Evolutionary conservation across 148 eudicot genomes (phyloP), one percentile per base, ranked within the genome.

Genomic region (Chenopodium formosanum): DNA sequence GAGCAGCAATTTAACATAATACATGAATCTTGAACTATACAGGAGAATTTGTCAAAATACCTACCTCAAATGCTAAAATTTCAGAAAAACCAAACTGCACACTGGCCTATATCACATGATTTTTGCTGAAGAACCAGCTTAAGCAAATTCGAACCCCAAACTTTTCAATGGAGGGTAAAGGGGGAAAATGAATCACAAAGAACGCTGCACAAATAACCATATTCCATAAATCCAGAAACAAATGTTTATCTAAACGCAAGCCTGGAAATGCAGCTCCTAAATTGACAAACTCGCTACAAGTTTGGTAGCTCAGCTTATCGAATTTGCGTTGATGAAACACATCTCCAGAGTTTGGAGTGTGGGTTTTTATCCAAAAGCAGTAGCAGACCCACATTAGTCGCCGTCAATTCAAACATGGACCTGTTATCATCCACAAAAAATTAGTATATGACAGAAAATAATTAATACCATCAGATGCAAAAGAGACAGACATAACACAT

Each of bases 311-410:
- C 31, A 20, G 74, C 40, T 81, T 81, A 74, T 72, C 83, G 84
- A 44, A 91, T 73, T 84, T 92, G 88, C 25, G 86, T 81, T 65
- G 89, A 86, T 53, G 93, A 84, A 60, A 93, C 82, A 82, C 90
- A 86, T 80, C 91, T 90, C 97, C 97, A 90, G 53, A 82, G 89
- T 77, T 91, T 90, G 37, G 82, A 84, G 16, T 82, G 84, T 65
- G 96, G 94, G 34, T 89, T 90, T 84, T 85, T 90, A 80, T 93
- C 97, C 90, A 95, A 84, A 48, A 95, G 92, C 87, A 89, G 76
- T 74, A 88, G 85, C 89, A 95, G 83, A 73, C 98, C 98, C 44
- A 80, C 86, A 79, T 88, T 92, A 76, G 84, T 83, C 27, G 91
- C 79, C 14, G 94, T 86, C 85, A 87, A 70, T 27, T 92, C 98